Evolutionary conservation across 2,329 filamentous ascomycete genomes (phyloP).

Genomic region (Uncinocarpus reesii): DNA sequence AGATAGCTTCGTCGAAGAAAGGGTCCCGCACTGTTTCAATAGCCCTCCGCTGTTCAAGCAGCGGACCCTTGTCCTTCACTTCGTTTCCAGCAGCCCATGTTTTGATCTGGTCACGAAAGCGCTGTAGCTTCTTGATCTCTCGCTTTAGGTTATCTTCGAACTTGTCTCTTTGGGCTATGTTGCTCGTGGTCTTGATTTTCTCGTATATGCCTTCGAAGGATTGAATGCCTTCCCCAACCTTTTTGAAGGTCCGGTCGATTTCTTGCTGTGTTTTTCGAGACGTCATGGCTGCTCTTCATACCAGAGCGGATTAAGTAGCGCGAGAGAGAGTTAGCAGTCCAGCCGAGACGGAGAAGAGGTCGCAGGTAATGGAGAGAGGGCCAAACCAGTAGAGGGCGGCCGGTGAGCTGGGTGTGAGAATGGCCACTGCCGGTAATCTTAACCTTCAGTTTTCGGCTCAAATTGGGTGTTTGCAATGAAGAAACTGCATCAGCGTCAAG

Average conservation of each 20-base stretch:
- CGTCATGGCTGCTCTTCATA: constrained; percentile 56
- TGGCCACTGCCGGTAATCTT: neutral
- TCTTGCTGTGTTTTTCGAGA: constrained; percentile 94
- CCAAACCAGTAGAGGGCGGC: constrained; percentile 8
- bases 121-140: constrained; percentile 99
- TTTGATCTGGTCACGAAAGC: constrained; percentile 97
- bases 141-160: constrained; percentile 95
- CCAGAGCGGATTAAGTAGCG: constrained; percentile 5
- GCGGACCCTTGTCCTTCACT: constrained; percentile 96
- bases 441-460: neutral
- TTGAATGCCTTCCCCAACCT: constrained; percentile 82
- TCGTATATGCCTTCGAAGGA: constrained; percentile 95
- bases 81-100: constrained; percentile 98
- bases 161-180: constrained; percentile 94
- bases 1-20: neutral
- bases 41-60: constrained; percentile 85
- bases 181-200: constrained; percentile 88
- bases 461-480: constrained; percentile 5
- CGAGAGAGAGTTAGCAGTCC: constrained; percentile 3
- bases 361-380: constrained; percentile 6
- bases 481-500: neutral
- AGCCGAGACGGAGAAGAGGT: neutral
- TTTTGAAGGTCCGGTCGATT: constrained; percentile 99
- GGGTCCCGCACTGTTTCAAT: constrained; percentile 71
- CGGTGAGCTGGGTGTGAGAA: neutral